These are phyloP conservation scores for Fusarium buxicola DNA, from an alignment of 2,329 filamentous ascomycete genomes.

Conservation along the genomic window DNA sequence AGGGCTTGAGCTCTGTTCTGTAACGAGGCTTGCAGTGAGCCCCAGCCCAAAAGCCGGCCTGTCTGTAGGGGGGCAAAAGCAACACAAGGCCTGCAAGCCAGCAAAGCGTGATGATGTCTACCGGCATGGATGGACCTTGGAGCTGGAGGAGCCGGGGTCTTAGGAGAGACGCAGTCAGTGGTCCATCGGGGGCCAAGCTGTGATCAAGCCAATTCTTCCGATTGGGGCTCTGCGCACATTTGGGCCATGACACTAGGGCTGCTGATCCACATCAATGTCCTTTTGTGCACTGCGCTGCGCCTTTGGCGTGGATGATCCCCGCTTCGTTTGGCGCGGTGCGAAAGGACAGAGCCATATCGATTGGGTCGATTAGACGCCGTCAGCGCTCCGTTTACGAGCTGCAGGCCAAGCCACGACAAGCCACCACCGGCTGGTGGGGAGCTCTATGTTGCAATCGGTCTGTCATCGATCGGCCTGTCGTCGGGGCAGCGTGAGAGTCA, in stretches of 20 bases:
- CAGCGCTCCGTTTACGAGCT: conserved; percentile 33
- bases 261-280: conserved; percentile 48
- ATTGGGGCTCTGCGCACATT: conserved; percentile 43
- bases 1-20: conserved; percentile 9
- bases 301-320: conserved; percentile 31
- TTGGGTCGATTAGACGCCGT: conserved; percentile 50
- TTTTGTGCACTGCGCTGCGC: conserved; percentile 47
- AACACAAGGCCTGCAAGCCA: conserved; percentile 28
- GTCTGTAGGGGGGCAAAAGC: conserved; percentile 20
- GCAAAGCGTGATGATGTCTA: conserved; percentile 35
- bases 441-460: conserved; percentile 22
- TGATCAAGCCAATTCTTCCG: conserved; percentile 47
- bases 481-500: conserved; percentile 6
- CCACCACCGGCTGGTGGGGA: conserved; percentile 28
- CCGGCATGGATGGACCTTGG: conserved; percentile 43
- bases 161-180: conserved; percentile 22
- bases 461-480: conserved; percentile 30
- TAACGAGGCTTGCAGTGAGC: conserved; percentile 15
- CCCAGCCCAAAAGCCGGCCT: conserved; percentile 9
- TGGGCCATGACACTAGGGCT: conserved; percentile 44
- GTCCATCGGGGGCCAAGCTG: conserved; percentile 34
- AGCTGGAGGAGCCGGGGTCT: conserved; percentile 20
- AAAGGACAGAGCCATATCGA: conserved; percentile 29
- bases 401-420: conserved; percentile 33
- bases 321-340: conserved; percentile 36